phyloP scores from a whole-genome alignment of 2,329 filamentous ascomycete species.

The Fusarium virguliforme region DNA sequence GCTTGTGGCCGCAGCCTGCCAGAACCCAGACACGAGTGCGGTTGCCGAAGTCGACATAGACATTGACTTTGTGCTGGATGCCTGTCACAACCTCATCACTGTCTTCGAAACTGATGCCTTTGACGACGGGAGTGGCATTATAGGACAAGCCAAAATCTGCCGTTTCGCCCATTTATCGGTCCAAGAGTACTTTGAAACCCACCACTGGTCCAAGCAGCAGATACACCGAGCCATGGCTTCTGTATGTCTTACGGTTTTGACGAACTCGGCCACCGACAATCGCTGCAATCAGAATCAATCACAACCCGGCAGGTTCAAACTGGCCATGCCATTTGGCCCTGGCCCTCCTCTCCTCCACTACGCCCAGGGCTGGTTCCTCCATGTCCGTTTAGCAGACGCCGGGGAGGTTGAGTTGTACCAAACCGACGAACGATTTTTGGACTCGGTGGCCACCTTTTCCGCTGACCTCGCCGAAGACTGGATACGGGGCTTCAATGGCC shows the following conservation, averaged over 20 bases:
- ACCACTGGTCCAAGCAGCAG: slow-evolving; percentile 6
- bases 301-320: background rate
- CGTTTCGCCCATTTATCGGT: slow-evolving; percentile 17
- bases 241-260: background rate
- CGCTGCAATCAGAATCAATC: background rate
- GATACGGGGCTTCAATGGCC: background rate
- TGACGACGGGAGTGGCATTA: background rate
- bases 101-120: background rate
- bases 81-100: slow-evolving; percentile 13
- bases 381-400: background rate
- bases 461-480: background rate
- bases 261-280: background rate
- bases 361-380: background rate
- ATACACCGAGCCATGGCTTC: background rate
- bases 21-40: background rate
- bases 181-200: slow-evolving; percentile 11
- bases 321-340: background rate
- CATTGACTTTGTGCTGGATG: slow-evolving; percentile 16
- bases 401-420: background rate
- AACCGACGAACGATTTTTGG: background rate
- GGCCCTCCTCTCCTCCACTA: background rate
- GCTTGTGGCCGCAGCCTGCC: slow-evolving; percentile 11
- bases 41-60: slow-evolving; percentile 14
- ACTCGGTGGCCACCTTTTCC: background rate
- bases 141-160: background rate